Evolutionary conservation across 805 yeast species (phyloP).

Genomic region (Ogataea naganishii): DNA sequence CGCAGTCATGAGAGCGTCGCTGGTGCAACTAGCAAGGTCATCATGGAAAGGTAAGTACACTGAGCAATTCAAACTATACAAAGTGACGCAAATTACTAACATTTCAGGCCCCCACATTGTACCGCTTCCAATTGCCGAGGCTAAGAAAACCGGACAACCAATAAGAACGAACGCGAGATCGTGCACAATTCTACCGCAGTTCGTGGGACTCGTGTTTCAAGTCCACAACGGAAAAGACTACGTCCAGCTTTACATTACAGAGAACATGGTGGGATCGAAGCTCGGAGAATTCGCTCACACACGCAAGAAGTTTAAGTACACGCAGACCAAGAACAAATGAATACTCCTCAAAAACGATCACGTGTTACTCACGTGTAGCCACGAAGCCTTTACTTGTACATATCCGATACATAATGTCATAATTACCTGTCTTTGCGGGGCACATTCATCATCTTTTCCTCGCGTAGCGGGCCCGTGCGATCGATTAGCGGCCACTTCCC

Average conservation of each 20-base stretch:
- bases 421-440: conserved; percentile 9
- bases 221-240: conserved; percentile 95
- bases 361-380: too few relatives aligned
- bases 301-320: conserved; percentile 77
- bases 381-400: conserved; percentile 1
- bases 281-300: conserved; percentile 95
- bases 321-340: conserved; percentile 60
- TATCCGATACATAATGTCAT: conserved; percentile 2
- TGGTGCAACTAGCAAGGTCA: conserved; percentile 37
- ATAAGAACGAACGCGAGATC: conserved; percentile 94
- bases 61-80: too few relatives aligned
- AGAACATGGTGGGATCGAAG: conserved; percentile 95
- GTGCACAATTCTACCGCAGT: conserved; percentile 91
- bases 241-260: conserved; percentile 77
- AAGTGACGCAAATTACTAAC: conserved; percentile 2
- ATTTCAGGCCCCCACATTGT: conserved; percentile 77
- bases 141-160: conserved; percentile 71
- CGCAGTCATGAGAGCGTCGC: conserved; percentile 28
- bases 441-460: conserved; percentile 39
- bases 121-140: conserved; percentile 87
- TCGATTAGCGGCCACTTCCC: conserved; percentile 85
- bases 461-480: conserved; percentile 76
- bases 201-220: conserved; percentile 90
- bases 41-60: conserved; percentile 50
- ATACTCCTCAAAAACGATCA: background rate